Conservation (phyloP, 2,329 filamentous ascomycete species). For the Monilinia aucupariae region DNA sequence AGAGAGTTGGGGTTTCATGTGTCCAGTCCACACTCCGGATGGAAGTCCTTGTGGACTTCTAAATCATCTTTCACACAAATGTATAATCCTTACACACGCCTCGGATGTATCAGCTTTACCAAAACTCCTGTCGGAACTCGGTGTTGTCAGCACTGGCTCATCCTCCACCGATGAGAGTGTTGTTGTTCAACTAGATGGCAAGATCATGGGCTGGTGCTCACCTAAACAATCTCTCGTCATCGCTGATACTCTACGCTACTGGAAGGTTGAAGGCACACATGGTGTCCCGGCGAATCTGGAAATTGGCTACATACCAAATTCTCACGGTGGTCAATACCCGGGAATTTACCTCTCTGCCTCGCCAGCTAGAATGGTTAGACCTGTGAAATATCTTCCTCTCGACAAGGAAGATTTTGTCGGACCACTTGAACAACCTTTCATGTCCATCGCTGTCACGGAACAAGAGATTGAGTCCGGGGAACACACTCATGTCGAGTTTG, state of each 20-base stretch:
- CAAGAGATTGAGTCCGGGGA: constrained; percentile 81
- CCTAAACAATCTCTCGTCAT: constrained; percentile 77
- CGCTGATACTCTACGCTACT: constrained; percentile 81
- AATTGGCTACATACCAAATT: constrained; percentile 84
- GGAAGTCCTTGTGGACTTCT: constrained; percentile 89
- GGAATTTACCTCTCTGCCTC: constrained; percentile 91
- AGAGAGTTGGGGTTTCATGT: constrained; percentile 97
- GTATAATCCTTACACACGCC: constrained; percentile 73
- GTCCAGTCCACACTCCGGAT: constrained; percentile 95
- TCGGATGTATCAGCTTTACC: constrained; percentile 72
- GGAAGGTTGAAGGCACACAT: constrained; percentile 87
- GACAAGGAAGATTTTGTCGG: constrained; percentile 85
- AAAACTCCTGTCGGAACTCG: constrained; percentile 69
- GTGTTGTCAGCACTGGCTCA: constrained; percentile 69
- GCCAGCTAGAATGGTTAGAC: constrained; percentile 79
- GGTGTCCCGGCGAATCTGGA: constrained; percentile 78
- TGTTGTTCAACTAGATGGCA: constrained; percentile 83
- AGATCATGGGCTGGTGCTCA: constrained; percentile 83
- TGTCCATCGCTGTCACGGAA: constrained; percentile 92
- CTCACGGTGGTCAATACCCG: constrained; percentile 88
- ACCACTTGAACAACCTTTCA: constrained; percentile 93
- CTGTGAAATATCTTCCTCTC: constrained; percentile 85
- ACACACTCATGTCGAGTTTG: constrained; percentile 88
- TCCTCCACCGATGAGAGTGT: constrained; percentile 79
- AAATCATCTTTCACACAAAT: constrained; percentile 94